Evolutionary conservation across 768 basidiomycete genomes (phyloP).

Genomic region (Epithele typhae): DNA sequence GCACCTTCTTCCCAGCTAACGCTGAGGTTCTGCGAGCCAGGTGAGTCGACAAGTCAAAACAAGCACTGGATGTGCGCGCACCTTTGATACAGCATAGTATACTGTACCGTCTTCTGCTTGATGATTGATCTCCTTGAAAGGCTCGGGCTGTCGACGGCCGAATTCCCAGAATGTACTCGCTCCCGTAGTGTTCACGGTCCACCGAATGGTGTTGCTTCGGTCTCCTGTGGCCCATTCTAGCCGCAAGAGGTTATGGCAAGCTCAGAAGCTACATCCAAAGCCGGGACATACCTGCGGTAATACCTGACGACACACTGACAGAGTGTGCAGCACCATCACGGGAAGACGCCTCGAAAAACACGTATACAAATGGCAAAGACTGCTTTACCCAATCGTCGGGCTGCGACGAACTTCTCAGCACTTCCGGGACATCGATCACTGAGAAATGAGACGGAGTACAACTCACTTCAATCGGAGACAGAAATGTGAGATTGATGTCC

Average conservation of each 20-base stretch:
- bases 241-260: neutral
- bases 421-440: too few species aligned
- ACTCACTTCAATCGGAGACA: constrained; percentile 35
- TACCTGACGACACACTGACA: constrained; percentile 36
- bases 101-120: neutral
- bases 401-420: constrained; percentile 9
- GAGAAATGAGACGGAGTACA: neutral
- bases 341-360: constrained; percentile 27
- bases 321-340: constrained; percentile 29
- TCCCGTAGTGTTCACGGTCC: neutral
- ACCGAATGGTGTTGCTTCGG: neutral
- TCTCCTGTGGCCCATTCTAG: neutral
- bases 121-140: neutral
- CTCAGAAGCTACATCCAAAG: too few species aligned
- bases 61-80: too few species aligned
- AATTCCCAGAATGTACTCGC: neutral
- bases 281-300: constrained; percentile 25
- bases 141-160: neutral
- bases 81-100: too few species aligned
- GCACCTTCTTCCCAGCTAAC: too few species aligned
- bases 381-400: constrained; percentile 33
- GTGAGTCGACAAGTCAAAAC: too few species aligned
- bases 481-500: constrained; percentile 32
- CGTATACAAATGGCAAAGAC: constrained; percentile 37
- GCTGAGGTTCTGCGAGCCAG: too few species aligned